A percentile compares a stretch with the other conserved stretches of the same genome.
These are phyloP conservation scores for Seminavis robusta DNA, from an alignment of 108 stramenopile species.

Conservation along the genomic window DNA sequence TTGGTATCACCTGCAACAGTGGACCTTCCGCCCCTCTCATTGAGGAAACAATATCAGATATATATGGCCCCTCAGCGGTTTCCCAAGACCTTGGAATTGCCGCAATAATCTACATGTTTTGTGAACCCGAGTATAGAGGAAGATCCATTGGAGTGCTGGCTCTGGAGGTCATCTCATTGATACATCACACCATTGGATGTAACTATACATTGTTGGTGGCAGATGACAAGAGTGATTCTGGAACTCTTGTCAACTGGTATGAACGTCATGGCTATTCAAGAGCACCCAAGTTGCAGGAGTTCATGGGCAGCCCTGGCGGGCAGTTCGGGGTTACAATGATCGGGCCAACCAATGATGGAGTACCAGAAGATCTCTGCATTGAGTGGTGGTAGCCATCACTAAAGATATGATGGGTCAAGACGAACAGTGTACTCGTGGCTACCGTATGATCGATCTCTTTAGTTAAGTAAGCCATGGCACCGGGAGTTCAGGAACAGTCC, in stretches of 20 bases:
- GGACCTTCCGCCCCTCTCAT: constrained; percentile 57
- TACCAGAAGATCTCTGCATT: constrained; percentile 43
- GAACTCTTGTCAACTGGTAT: constrained; percentile 74
- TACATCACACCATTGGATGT: constrained; percentile 58
- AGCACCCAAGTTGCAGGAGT: constrained; percentile 67
- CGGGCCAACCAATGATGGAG: constrained; percentile 42
- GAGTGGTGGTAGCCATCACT: constrained; percentile 62
- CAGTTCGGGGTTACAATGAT: constrained; percentile 75
- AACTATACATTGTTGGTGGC: constrained; percentile 77
- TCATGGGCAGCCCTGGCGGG: constrained; percentile 58
- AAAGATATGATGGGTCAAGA: no score
- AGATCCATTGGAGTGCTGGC: constrained; percentile 57
- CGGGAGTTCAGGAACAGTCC: no score
- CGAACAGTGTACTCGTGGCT: no score
- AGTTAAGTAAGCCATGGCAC: no score
- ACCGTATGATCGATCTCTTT: no score
- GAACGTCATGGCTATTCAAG: constrained; percentile 45
- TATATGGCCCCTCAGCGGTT: constrained; percentile 38
- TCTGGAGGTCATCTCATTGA: constrained; percentile 64
- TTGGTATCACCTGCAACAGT: constrained; percentile 67
- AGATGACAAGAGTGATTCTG: constrained; percentile 69
- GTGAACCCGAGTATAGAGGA: constrained; percentile 60
- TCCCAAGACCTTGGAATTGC: constrained; percentile 37
- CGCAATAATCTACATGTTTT: constrained; percentile 84
- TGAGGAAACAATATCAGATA: constrained; percentile 61